Evolutionary conservation across 1,139 yeast species (phyloP), one percentile per base, ranked within the genome.

Genomic region (Eremothecium coryli): DNA sequence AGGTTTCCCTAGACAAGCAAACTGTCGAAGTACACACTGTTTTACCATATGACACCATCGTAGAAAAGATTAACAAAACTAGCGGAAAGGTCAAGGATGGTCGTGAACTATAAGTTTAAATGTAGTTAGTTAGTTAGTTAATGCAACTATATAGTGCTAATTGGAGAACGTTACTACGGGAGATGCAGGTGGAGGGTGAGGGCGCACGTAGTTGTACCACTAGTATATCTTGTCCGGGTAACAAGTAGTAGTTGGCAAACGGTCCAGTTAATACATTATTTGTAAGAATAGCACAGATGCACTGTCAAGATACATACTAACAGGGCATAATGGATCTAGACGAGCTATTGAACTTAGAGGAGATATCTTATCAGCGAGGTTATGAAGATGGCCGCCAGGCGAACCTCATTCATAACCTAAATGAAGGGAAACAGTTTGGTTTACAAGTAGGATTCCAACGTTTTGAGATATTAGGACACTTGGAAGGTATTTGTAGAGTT

Each of bases 41-140:
- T 11, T 58, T 81, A 26, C 70, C 72, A 37, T 85, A 82, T 54
- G 94, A 86, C 35, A 72, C 80, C 2, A 90, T 90, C 16, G 66
- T 80, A 41, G 77, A 70, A 37, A 76, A 86, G 38, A 88, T 90
- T 48, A 67, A 79, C 43, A 90, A 88, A 66, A 86, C 97, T 1
- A 98, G 98, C 21, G 90, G 88, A 66, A 75, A 76, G 50, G 81
- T 90, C 39, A 66, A 70, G 39, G 68, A 69, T 18, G 95, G 95
- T 8, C 68, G 70, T 39, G 61, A 66, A 21, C 53, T 71, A 20
- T 20, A 10, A 20, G 10, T 20, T 20, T 20, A 8, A 8, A 8
- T 20, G 22, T 10, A 8, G 22, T 20, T 20, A 20, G 7, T 20
- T 20, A 20, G 10, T n/a, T n/a, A n/a, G n/a, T n/a, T n/a, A n/a